Evolutionary conservation across 208 protist genomes (phyloP), one percentile per base, ranked within the genome.

Genomic region (Tetramitus jugosus): DNA sequence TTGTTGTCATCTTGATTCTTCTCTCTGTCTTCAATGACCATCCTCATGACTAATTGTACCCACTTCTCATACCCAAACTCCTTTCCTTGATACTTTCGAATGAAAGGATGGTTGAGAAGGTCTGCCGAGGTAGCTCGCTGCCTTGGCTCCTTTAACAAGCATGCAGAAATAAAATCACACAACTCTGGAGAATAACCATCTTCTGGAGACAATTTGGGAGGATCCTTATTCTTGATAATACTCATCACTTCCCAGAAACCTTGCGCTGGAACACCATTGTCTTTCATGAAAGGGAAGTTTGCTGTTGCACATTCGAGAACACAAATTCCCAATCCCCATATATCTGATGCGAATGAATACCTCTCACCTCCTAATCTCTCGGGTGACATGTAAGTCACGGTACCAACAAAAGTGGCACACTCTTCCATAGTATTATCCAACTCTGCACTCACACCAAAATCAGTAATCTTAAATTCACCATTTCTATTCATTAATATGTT

Each of bases 401-500:
- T 62, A n/a, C 56, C 56, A 62, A 62, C 17, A 31, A 62, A 62
- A 33, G 8, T 62, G 4, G 56, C 3, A 62, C 3, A 62, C 75
- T 91, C 86, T 6, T 80, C 90, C 39, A 87, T 86, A 42, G 92
- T 94, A 75, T 85, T 90, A 64, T 94, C 90, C 20, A 96, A 79
- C 62, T 89, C 87, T 1, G 89, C 90, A 81, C 88, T 92, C 20
- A 95, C 90, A n/a, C 94, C 94, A 84, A 97, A 97, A 84, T 97
- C 94, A 20, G 91, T 89, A 69, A 97, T 95, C 78, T 82, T 82
- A 65, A 87, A 80, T 23, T 91, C 89, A 8, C 85, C 86, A 74
- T 78, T 78, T 26, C 56, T 52, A 82, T 92, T 96, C 78, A 95
- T 92, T 31, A 99, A 89, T 29, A 98, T 85, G 83, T 99, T 99